Percentiles rank a stretch among this genome's conserved stretches.
Conservation (phyloP, 768 basidiomycete species). For the Lactarius indigo region DNA sequence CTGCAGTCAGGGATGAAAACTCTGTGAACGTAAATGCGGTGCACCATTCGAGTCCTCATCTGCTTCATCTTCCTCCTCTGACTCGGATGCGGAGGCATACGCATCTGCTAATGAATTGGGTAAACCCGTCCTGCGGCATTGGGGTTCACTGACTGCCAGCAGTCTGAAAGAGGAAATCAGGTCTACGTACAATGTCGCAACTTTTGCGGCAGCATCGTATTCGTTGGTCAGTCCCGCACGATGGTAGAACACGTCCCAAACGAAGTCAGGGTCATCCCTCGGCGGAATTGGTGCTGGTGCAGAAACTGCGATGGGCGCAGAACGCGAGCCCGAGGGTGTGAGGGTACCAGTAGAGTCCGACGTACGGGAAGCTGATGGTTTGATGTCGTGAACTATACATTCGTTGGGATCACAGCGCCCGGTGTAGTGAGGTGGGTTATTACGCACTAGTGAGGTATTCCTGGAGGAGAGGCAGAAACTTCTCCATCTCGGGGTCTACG, state of each 20-base stretch:
- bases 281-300: constrained; percentile 11
- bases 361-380: constrained; percentile 2
- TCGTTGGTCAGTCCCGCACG: constrained; percentile 56
- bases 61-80: constrained; percentile 67
- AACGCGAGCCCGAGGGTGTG: constrained; percentile 13
- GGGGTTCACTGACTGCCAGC: background rate
- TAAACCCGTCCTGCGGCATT: constrained; percentile 52
- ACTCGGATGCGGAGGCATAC: constrained; percentile 52
- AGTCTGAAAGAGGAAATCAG: constrained; percentile 4
- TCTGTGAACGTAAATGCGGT: constrained; percentile 13
- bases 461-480: constrained; percentile 72
- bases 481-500: constrained; percentile 64
- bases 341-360: constrained; percentile 14
- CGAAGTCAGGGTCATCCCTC: constrained; percentile 55
- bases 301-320: constrained; percentile 2
- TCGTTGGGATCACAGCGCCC: background rate
- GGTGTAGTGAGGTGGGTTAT: background rate
- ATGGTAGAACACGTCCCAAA: constrained; percentile 83
- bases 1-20: background rate
- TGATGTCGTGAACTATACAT: constrained; percentile 15
- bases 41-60: constrained; percentile 84
- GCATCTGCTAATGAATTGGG: constrained; percentile 53
- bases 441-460: constrained; percentile 61
- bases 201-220: constrained; percentile 50
- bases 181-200: constrained; percentile 61